Percentiles rank a stretch among this genome's conserved stretches.
phyloP scores from a whole-genome alignment of 2,329 filamentous ascomycete species.

The Meredithiella fracta region DNA sequence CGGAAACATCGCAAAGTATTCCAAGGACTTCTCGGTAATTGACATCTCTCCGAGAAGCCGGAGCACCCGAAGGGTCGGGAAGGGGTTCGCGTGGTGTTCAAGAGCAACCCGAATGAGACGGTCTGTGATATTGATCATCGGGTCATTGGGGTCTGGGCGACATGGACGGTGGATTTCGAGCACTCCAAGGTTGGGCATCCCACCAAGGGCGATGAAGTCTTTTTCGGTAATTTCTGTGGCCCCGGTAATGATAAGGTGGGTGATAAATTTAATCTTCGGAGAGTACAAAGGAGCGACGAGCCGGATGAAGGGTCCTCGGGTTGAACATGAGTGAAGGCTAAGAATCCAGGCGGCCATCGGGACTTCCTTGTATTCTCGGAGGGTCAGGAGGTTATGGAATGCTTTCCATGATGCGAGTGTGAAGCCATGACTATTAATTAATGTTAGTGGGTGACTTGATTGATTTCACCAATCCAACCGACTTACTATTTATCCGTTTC shows the following conservation, averaged over 20 bases:
- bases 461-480: too few species aligned
- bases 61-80: constrained; percentile 31
- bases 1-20: constrained; percentile 27
- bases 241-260: constrained; percentile 26
- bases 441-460: not conserved
- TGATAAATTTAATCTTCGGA: constrained; percentile 24
- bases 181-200: constrained; percentile 30
- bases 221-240: constrained; percentile 22
- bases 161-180: constrained; percentile 30
- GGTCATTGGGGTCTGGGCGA: not conserved
- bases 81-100: constrained; percentile 23
- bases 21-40: constrained; percentile 26
- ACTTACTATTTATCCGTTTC: not conserved
- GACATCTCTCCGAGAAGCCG: constrained; percentile 27
- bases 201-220: constrained; percentile 26
- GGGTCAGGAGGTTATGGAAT: not conserved
- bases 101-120: constrained; percentile 31
- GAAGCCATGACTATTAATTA: constrained; percentile 4
- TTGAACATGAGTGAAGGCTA: constrained; percentile 4
- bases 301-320: constrained; percentile 2
- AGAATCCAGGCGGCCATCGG: constrained; percentile 6
- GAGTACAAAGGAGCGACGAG: constrained; percentile 14
- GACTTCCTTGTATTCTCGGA: not conserved
- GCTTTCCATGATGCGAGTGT: constrained; percentile 5
- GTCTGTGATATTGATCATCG: constrained; percentile 27